Evolutionary conservation across 2,329 filamentous ascomycete species (phyloP).

Genomic region (Arthroderma sp.): DNA sequence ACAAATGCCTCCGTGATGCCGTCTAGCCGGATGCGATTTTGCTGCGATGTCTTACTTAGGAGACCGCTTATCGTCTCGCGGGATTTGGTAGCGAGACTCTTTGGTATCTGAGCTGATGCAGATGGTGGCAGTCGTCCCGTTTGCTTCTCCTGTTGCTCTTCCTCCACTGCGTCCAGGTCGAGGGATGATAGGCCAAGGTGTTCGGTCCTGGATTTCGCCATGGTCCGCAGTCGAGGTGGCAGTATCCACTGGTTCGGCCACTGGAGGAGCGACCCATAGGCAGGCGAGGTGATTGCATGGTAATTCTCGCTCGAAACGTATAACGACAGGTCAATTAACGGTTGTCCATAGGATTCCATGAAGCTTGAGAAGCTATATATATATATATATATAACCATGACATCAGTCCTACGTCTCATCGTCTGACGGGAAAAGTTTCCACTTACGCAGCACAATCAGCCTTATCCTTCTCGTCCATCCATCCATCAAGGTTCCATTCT

Average conservation of each 20-base stretch:
- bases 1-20: slow-evolving; percentile 60
- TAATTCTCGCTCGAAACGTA: slow-evolving; percentile 90
- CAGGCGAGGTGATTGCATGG: slow-evolving; percentile 60
- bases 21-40: slow-evolving; percentile 63
- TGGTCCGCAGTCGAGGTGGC: slow-evolving; percentile 58
- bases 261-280: slow-evolving; percentile 65
- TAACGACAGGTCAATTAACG: slow-evolving; percentile 72
- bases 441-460: slow-evolving; percentile 42
- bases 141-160: slow-evolving; percentile 16
- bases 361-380: slow-evolving; percentile 47
- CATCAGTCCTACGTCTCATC: neutral
- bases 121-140: slow-evolving; percentile 30
- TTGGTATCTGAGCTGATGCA: slow-evolving; percentile 29
- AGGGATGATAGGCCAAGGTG: slow-evolving; percentile 58
- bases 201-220: slow-evolving; percentile 57
- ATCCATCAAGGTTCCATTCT: slow-evolving; percentile 38
- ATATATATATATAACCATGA: no score
- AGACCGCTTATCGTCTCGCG: slow-evolving; percentile 50
- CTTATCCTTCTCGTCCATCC: slow-evolving; percentile 31
- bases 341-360: slow-evolving; percentile 60
- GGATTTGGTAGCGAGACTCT: slow-evolving; percentile 43
- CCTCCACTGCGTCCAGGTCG: slow-evolving; percentile 45
- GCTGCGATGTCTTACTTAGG: slow-evolving; percentile 56
- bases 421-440: neutral
- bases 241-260: slow-evolving; percentile 85